Base-by-base conservation (phyloP, 495 filamentous ascomycete genomes). In the Wilcoxina mikolae region DNA sequence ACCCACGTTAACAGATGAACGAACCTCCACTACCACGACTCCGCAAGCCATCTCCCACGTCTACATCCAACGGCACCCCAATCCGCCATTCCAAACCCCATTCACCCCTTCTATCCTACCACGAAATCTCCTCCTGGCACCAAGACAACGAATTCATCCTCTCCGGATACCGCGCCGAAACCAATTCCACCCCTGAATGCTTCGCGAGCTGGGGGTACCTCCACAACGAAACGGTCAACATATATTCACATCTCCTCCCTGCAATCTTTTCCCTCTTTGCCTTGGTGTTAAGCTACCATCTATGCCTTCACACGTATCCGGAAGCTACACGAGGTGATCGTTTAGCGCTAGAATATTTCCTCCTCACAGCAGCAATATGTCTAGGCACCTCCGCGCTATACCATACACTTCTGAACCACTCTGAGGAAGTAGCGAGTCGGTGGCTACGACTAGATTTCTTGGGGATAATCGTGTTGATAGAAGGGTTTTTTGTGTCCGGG, bases 391-490 rank as follows among this genome's bases (percentile, higher is more conserved):
- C 70, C 4, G 57, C 71, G 10, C 55, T 61, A 1, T 78, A 75
- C 57, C 75, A 78, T 64, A 74, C 69, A 2, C 45, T 77, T 12
- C 65, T 72, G 54, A 75, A 73, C 56, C 76, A 78, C 52, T 76
- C 73, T 0, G 42, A 53, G 3, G 17, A 56, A 9, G 62, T 73
- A 7, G 65, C 68, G 5, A 57, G 69, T 3, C 33, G 71, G 0
- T 76, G 70, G 61, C 53, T 74, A 3, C 68, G 70, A 1, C 23
- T 76, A 1, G 75, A 79, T 47, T 72, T 70, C 43, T 62, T 71
- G 3, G 74, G 72, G 12, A 78, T 79, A 20, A 61, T 76, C 4
- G 24, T 68, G 1, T 58, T 73, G 25, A 77, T 72, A 7, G 55
- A 74, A 0, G 73, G 73, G 0, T 69, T 59, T 25, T 74, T 77